Evolutionary conservation across 2,329 filamentous ascomycete genomes (phyloP).

Genomic region (Colletotrichum noveboracense): DNA sequence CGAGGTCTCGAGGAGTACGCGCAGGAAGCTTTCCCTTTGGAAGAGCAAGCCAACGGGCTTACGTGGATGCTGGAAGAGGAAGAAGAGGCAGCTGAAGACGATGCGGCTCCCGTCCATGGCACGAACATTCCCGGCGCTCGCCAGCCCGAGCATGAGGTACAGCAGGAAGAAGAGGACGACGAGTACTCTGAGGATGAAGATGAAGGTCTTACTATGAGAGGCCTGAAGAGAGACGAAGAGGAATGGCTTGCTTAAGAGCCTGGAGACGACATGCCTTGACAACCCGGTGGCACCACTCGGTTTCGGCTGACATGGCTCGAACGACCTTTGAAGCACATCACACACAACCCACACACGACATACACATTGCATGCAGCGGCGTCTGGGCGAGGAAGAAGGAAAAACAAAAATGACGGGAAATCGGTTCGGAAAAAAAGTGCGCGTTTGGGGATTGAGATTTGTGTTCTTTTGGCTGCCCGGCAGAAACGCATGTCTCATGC

Average conservation of each 20-base stretch:
- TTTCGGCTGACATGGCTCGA: background rate
- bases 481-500: background rate
- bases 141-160: constrained; percentile 27
- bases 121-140: constrained; percentile 26
- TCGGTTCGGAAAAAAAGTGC: background rate
- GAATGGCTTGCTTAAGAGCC: constrained; percentile 58
- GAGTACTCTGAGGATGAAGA: constrained; percentile 59
- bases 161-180: constrained; percentile 43
- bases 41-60: constrained; percentile 92
- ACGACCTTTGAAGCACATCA: background rate
- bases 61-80: constrained; percentile 82
- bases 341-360: background rate
- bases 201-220: constrained; percentile 63
- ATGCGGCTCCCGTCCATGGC: background rate
- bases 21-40: constrained; percentile 88
- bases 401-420: constrained; percentile 1
- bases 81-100: constrained; percentile 36
- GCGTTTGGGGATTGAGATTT: background rate
- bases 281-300: background rate
- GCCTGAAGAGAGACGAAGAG: constrained; percentile 62
- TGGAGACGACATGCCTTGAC: background rate
- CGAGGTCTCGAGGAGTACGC: constrained; percentile 94
- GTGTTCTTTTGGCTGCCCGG: constrained; percentile 1
- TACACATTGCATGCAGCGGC: constrained; percentile 17
- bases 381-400: background rate